Evolutionary conservation across 176 grass and related monocot species (phyloP), one percentile per base, ranked within the genome.

Genomic region (Oryza meridionalis): DNA sequence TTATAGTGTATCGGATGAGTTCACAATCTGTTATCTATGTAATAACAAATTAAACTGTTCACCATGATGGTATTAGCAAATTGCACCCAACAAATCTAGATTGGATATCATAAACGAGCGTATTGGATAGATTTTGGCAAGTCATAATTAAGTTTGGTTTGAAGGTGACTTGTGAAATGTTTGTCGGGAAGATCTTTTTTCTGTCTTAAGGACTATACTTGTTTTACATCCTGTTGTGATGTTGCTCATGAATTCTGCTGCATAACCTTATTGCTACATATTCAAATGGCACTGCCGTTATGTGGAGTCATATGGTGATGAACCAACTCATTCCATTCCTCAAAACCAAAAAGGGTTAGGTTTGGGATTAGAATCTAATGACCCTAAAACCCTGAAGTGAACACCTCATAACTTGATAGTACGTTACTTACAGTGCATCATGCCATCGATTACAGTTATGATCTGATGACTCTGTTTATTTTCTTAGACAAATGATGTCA

Each of bases 401-500:
- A 65, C 27, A 76, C 63, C 4, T 83, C 12, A 16, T 84, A 75
- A 40, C 31, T 84, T 84, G 46, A 47, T 47, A 53, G 24, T 58
- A 26, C 12, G 8, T 70, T 61, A 82, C 43, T 77, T 80, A 21
- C 47, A 76, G 50, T 87, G 61, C 26, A 61, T 86, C 27, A 80
- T 78, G 45, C 63, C 76, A 68, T 79, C 66, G 33, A 55, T 55
- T 46, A 37, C 69, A 82, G 35, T 78, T 53, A 46, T 21, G 62
- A 79, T 87, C 77, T 88, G 72, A 84, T 77, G 11, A 22, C 47
- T 85, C 26, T 44, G 51, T 88, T 87, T 33, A 46, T 75, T 7
- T 75, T 78, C 31, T 27, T 85, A 99, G 96, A 94, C 89, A 85
- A 94, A 92, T 53, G 91, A 96, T 88, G 78, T 92, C 70, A 99